Conservation (phyloP, 2,329 filamentous ascomycete species). For the Phyllosticta citribraziliensis region DNA sequence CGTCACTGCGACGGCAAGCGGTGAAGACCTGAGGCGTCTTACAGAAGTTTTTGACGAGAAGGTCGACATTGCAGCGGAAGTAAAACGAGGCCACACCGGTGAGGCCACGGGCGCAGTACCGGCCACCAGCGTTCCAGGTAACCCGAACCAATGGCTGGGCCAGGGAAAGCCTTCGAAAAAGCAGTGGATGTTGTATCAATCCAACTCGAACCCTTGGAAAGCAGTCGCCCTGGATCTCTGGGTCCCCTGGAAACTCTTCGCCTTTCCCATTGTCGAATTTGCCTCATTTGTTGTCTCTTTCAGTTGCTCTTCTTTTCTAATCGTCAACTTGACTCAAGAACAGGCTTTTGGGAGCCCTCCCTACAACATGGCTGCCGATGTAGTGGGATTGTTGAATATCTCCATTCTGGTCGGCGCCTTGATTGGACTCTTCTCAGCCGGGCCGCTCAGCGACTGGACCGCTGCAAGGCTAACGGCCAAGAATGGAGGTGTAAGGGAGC, state of each 20-base stretch:
- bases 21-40: not conserved
- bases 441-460: slow-evolving; percentile 49
- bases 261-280: slow-evolving; percentile 54
- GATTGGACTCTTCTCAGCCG: slow-evolving; percentile 46
- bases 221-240: slow-evolving; percentile 46
- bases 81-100: slow-evolving; percentile 16
- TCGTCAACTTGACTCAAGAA: slow-evolving; percentile 50
- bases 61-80: slow-evolving; percentile 14
- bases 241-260: slow-evolving; percentile 52
- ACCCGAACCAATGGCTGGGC: slow-evolving; percentile 42
- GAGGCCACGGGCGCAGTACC: slow-evolving; percentile 16
- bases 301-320: slow-evolving; percentile 48
- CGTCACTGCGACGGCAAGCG: slow-evolving; percentile 19
- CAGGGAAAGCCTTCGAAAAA: slow-evolving; percentile 44
- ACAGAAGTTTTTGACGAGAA: slow-evolving; percentile 15
- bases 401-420: slow-evolving; percentile 45
- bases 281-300: slow-evolving; percentile 53
- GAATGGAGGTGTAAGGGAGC: slow-evolving; percentile 47
- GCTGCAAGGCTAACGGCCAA: slow-evolving; percentile 41
- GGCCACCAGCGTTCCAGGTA: slow-evolving; percentile 33
- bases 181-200: slow-evolving; percentile 48
- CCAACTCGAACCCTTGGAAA: slow-evolving; percentile 36
- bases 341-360: slow-evolving; percentile 47
- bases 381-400: slow-evolving; percentile 49
- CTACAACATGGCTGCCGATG: slow-evolving; percentile 42